These are phyloP conservation scores for Flaveria floridana DNA, from an alignment of 140 eudicot genomes.

Conservation along the genomic window DNA sequence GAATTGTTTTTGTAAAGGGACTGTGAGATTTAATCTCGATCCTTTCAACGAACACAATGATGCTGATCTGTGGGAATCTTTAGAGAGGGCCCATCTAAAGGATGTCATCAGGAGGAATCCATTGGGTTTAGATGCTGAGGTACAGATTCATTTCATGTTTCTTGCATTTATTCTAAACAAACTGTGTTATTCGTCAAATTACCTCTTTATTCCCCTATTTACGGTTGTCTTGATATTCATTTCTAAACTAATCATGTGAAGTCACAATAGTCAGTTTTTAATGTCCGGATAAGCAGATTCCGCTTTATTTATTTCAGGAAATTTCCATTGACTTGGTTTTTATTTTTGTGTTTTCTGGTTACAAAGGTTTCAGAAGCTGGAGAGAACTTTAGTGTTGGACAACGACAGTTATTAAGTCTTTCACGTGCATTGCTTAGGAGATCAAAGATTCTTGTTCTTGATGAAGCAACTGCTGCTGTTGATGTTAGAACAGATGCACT, in stretches of 20 bases:
- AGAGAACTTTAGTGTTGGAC: conserved; percentile 97
- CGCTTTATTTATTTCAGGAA: background rate
- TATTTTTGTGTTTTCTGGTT: conserved; percentile 7
- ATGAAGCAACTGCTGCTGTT: conserved; percentile 99
- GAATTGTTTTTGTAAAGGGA: conserved; percentile 51
- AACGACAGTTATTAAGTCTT: conserved; percentile 88
- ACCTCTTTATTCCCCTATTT: too few species aligned
- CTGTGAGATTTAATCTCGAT: conserved; percentile 89
- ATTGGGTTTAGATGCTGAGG: conserved; percentile 95
- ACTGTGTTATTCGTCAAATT: background rate
- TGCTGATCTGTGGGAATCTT: conserved; percentile 94
- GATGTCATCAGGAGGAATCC: conserved; percentile 84
- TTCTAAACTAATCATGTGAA: background rate
- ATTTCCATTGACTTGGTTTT: background rate
- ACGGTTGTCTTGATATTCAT: background rate
- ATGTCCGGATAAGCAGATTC: background rate
- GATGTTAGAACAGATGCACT: conserved; percentile 98
- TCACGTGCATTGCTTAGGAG: conserved; percentile 88
- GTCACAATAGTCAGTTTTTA: background rate
- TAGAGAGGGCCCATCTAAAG: conserved; percentile 89
- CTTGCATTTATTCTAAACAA: conserved; percentile 12
- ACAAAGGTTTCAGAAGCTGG: conserved; percentile 89
- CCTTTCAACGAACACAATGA: conserved; percentile 96
- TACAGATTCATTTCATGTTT: conserved; percentile 24
- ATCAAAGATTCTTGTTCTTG: conserved; percentile 95